Evolutionary conservation across 495 filamentous ascomycete species (phyloP).

Genomic region (Hypoxylon fuscum): DNA sequence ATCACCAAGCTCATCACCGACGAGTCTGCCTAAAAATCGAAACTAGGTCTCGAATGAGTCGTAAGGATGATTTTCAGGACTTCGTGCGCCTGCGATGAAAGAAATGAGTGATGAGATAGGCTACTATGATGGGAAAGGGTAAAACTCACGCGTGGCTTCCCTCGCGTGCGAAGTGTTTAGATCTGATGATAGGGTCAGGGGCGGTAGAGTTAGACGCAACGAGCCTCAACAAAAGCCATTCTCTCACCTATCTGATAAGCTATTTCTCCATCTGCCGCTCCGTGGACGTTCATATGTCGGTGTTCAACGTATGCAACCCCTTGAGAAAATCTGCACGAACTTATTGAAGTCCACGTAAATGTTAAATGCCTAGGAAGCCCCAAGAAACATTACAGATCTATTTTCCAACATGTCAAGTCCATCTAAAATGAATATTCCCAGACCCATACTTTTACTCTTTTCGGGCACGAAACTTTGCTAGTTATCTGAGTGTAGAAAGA

Average conservation of each 20-base stretch:
- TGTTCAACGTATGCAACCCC: no score
- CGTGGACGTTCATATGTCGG: no score
- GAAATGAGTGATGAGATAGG: background rate
- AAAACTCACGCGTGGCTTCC: background rate
- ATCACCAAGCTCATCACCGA: slow-evolving; percentile 79
- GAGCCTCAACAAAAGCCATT: background rate
- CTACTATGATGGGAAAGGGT: slow-evolving; percentile 1
- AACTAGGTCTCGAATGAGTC: slow-evolving; percentile 1
- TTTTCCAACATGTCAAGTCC: no score
- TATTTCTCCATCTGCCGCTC: no score
- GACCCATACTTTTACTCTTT: no score
- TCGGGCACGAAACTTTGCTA: no score
- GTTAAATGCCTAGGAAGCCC: no score
- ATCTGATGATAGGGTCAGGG: slow-evolving; percentile 10
- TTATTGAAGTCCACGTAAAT: no score
- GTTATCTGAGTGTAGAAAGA: no score
- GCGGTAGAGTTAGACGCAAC: background rate
- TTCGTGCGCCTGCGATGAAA: background rate
- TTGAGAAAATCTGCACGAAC: no score
- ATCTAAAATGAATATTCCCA: no score
- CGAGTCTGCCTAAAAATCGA: slow-evolving; percentile 33
- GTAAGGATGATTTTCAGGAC: background rate
- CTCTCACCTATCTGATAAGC: slow-evolving; percentile 14
- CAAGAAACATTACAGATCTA: no score
- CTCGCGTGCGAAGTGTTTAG: slow-evolving; percentile 8